These are phyloP conservation scores for Pleurotus citrinopileatus DNA, from an alignment of 768 basidiomycete species.

Conservation along the genomic window DNA sequence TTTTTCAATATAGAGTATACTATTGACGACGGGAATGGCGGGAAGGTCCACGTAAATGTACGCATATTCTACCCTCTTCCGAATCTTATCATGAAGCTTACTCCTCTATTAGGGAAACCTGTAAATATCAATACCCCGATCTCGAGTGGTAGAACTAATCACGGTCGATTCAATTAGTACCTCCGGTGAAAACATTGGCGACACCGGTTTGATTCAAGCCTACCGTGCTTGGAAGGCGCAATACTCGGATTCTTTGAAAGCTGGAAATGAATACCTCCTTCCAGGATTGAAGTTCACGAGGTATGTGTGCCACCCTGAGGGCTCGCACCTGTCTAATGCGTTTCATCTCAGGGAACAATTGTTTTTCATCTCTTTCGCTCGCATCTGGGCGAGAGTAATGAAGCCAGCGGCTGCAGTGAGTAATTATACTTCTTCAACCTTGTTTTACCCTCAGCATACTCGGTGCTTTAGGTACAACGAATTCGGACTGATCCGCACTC, in stretches of 20 bases:
- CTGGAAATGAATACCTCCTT: slow-evolving; percentile 67
- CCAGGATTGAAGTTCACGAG: slow-evolving; percentile 79
- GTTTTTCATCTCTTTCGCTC: slow-evolving; percentile 89
- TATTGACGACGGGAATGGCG: slow-evolving; percentile 83
- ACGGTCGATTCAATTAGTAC: slow-evolving; percentile 46
- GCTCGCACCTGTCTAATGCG: slow-evolving; percentile 4
- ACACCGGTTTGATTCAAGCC: slow-evolving; percentile 80
- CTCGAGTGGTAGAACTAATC: slow-evolving; percentile 11
- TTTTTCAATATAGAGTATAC: slow-evolving; percentile 56
- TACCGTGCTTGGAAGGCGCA: slow-evolving; percentile 91
- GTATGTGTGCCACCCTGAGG: slow-evolving; percentile 31
- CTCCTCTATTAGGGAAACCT: slow-evolving; percentile 84
- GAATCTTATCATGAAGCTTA: too few relatives aligned
- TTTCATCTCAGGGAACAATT: slow-evolving; percentile 73
- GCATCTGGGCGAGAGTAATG: slow-evolving; percentile 84
- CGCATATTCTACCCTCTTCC: slow-evolving; percentile 13
- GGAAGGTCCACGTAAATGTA: slow-evolving; percentile 82
- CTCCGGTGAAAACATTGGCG: slow-evolving; percentile 90
- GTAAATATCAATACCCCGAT: slow-evolving; percentile 34
- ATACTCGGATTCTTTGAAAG: slow-evolving; percentile 52
- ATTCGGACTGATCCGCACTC: slow-evolving; percentile 90
- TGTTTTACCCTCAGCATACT: not conserved
- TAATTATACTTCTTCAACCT: slow-evolving; percentile 10
- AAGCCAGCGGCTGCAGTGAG: slow-evolving; percentile 74
- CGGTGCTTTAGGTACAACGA: slow-evolving; percentile 53